Conservation (phyloP, 768 basidiomycete genomes). For the Suillus subalutaceus region DNA sequence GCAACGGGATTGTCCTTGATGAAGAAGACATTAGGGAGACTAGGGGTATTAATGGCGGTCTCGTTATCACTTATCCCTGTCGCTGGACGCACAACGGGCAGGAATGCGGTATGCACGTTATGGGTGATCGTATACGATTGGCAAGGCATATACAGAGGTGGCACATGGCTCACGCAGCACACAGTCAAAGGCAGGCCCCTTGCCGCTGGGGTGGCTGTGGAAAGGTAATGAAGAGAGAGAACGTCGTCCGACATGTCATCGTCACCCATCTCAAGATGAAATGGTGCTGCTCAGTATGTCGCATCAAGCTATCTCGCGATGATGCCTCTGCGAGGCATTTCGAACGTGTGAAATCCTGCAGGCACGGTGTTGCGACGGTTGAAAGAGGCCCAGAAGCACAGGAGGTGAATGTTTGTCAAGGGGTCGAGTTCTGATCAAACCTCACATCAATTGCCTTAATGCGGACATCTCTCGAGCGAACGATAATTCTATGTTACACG, state of each 20-base stretch:
- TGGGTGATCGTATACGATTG: constrained; percentile 28
- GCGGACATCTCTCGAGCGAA: not conserved
- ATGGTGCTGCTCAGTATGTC: constrained; percentile 32
- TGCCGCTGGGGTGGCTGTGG: constrained; percentile 31
- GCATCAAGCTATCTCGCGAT: constrained; percentile 31
- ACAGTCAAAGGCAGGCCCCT: constrained; percentile 12
- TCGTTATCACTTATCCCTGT: constrained; percentile 26
- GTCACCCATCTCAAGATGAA: constrained; percentile 33
- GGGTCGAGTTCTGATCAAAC: constrained; percentile 18
- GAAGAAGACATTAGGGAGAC: constrained; percentile 2
- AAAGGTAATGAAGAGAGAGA: constrained; percentile 34
- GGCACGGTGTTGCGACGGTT: constrained; percentile 12
- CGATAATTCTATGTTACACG: not conserved
- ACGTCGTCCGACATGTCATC: constrained; percentile 31
- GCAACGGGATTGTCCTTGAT: constrained; percentile 1
- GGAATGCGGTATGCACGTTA: constrained; percentile 28
- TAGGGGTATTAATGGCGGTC: constrained; percentile 13
- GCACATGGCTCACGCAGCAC: constrained; percentile 23
- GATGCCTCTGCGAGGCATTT: constrained; percentile 35
- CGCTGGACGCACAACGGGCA: constrained; percentile 27
- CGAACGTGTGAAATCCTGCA: constrained; percentile 29
- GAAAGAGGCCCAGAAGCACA: constrained; percentile 14
- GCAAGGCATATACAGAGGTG: constrained; percentile 31
- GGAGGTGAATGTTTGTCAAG: constrained; percentile 24
- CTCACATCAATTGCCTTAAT: constrained; percentile 3